Conservation (phyloP, 1,284 basidiomycete species). For the Ustilago xerochloae region DNA sequence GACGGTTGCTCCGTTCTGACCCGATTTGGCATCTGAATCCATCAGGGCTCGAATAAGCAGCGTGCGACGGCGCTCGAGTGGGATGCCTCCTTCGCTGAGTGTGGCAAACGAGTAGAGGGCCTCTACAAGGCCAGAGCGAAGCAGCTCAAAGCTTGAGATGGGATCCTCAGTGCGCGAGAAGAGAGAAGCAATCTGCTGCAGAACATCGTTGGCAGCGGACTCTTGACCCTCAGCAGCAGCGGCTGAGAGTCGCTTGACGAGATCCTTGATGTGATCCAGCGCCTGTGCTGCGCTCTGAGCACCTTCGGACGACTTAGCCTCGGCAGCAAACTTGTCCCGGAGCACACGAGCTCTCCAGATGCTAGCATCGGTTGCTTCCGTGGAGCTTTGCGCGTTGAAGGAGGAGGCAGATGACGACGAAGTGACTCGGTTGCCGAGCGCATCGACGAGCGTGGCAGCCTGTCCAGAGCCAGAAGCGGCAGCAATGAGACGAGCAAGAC, state of each 20-base stretch:
- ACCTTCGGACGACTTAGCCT: constrained; percentile 48
- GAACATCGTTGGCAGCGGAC: constrained; percentile 69
- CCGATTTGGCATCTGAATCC: constrained; percentile 20
- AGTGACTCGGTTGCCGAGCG: constrained; percentile 14
- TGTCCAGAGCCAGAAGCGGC: constrained; percentile 28
- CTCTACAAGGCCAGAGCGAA: constrained; percentile 92
- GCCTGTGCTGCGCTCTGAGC: constrained; percentile 55
- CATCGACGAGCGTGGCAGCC: constrained; percentile 14
- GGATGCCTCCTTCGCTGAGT: constrained; percentile 67
- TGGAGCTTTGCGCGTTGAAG: constrained; percentile 33
- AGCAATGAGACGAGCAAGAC: constrained; percentile 41
- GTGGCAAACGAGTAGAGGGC: constrained; percentile 85
- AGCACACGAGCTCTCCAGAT: constrained; percentile 62
- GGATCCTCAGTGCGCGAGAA: constrained; percentile 79
- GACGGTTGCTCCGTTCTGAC: constrained; percentile 33
- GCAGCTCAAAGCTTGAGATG: constrained; percentile 93
- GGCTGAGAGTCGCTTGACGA: constrained; percentile 35
- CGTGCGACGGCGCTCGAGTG: constrained; percentile 36
- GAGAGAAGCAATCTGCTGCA: constrained; percentile 79
- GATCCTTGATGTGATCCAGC: constrained; percentile 53
- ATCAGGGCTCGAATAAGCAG: constrained; percentile 53
- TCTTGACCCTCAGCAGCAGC: constrained; percentile 70
- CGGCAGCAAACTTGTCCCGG: constrained; percentile 50
- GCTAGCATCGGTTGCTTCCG: constrained; percentile 56
- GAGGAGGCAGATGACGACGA: constrained; percentile 19